Conservation (phyloP, 192 early-diverging fungal genomes). For the Coemansia biformis region DNA sequence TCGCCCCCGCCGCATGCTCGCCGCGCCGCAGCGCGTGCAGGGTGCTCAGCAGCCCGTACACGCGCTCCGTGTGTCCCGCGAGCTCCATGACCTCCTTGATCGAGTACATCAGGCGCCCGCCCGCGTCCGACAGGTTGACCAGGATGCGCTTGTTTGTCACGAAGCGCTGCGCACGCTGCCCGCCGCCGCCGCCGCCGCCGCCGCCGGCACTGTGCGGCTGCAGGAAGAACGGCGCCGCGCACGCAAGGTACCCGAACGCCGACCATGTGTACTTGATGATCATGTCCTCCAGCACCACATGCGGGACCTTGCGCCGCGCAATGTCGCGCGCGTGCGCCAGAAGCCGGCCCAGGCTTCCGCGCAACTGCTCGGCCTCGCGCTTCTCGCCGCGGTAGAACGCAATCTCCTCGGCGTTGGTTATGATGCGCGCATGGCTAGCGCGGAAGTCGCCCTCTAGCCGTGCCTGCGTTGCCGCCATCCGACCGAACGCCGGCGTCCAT, state of each 20-base stretch:
- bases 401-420: constrained; percentile 96
- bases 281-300: constrained; percentile 95
- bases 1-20: constrained; percentile 64
- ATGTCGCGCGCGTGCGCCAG: constrained; percentile 79
- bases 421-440: constrained; percentile 86
- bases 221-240: constrained; percentile 84
- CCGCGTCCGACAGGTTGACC: constrained; percentile 85
- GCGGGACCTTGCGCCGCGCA: constrained; percentile 74
- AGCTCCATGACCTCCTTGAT: constrained; percentile 94
- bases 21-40: constrained; percentile 85
- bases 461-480: constrained; percentile 87
- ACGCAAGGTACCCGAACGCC: constrained; percentile 78
- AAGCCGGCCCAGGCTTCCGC: constrained; percentile 67
- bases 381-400: constrained; percentile 83
- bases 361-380: constrained; percentile 75
- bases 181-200: constrained; percentile 14
- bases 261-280: constrained; percentile 97
- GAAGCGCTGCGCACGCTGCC: constrained; percentile 70
- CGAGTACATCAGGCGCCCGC: constrained; percentile 90
- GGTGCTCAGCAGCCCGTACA: constrained; percentile 75
- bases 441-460: constrained; percentile 92
- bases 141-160: constrained; percentile 90
- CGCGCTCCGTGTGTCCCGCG: constrained; percentile 92
- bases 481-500: constrained; percentile 91
- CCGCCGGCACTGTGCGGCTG: constrained; percentile 47